phyloP scores from a whole-genome alignment of 2,329 filamentous ascomycete genomes.

The Diaporthe humulicola region DNA sequence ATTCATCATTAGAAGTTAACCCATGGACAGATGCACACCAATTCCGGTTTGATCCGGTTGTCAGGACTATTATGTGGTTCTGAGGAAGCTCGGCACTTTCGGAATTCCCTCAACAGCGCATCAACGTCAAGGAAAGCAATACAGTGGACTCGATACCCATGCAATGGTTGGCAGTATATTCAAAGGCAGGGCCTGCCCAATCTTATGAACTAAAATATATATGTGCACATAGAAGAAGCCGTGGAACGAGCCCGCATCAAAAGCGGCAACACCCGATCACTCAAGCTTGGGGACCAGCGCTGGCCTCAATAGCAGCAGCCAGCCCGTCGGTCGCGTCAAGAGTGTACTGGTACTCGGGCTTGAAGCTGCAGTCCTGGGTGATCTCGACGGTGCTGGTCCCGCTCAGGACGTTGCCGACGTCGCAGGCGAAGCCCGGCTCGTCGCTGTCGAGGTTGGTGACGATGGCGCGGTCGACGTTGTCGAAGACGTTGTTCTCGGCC shows the following conservation, averaged over 20 bases:
- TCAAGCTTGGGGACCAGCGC: slow-evolving; percentile 8
- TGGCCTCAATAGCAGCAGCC: slow-evolving; percentile 9
- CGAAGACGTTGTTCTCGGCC: slow-evolving; percentile 37
- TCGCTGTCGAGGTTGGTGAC: slow-evolving; percentile 19
- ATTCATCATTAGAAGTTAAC: too few species aligned
- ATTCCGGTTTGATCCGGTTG: neutral
- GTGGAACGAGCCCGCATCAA: neutral
- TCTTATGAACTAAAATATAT: neutral
- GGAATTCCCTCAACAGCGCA: accelerated
- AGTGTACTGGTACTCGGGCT: neutral
- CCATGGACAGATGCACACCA: too few species aligned
- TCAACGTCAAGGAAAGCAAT: too few species aligned
- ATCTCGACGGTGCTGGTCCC: slow-evolving; percentile 13
- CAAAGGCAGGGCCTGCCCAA: slow-evolving; percentile 15
- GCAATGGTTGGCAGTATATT: neutral
- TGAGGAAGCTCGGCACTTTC: too few species aligned
- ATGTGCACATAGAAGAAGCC: neutral
- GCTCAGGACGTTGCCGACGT: slow-evolving; percentile 33
- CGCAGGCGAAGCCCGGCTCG: slow-evolving; percentile 21
- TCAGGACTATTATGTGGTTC: neutral
- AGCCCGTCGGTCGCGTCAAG: neutral
- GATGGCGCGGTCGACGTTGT: slow-evolving; percentile 29
- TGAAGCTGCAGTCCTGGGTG: slow-evolving; percentile 18
- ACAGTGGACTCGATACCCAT: neutral
- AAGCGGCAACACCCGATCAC: neutral